Evolutionary conservation across 371 early-diverging fungal species (phyloP).

Genomic region (Coemansia sp.): DNA sequence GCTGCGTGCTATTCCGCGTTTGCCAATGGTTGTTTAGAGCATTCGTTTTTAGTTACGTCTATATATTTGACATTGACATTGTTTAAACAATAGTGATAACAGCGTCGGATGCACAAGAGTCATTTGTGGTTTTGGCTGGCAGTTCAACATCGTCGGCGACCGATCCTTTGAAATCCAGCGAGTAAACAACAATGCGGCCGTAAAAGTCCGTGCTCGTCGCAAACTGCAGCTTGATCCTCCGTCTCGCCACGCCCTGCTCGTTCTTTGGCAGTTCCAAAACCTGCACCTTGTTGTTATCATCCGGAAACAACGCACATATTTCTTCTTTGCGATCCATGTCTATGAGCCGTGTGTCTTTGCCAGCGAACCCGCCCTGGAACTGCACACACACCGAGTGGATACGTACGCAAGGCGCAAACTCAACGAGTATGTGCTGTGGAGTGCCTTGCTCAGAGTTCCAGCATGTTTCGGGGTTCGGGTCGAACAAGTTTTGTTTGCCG

Average conservation of each 20-base stretch:
- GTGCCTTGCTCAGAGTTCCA: conserved; percentile 93
- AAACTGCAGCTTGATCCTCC: conserved; percentile 49
- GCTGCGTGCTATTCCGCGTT: conserved; percentile 22
- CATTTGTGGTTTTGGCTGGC: not conserved
- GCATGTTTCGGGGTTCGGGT: conserved; percentile 79
- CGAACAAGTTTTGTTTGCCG: conserved; percentile 81
- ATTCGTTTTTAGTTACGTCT: not conserved
- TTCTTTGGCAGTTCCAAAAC: conserved; percentile 30
- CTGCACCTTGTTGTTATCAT: conserved; percentile 69
- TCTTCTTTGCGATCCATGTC: conserved; percentile 40
- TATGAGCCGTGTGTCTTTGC: conserved; percentile 50
- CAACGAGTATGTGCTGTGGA: conserved; percentile 77
- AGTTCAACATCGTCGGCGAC: not conserved
- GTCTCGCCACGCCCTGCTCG: conserved; percentile 20
- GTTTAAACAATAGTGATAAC: not conserved
- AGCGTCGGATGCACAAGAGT: not conserved
- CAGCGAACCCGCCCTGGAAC: conserved; percentile 94
- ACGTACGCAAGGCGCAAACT: conserved; percentile 61
- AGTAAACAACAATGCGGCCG: conserved; percentile 83
- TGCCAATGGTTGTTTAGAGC: not conserved
- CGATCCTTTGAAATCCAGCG: conserved; percentile 58
- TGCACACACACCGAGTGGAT: conserved; percentile 59
- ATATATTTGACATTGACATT: not conserved
- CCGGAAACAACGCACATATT: conserved; percentile 65
- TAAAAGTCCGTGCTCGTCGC: conserved; percentile 76